These are phyloP conservation scores for Suillus bovinus DNA, from an alignment of 768 basidiomycete species.

Conservation along the genomic window DNA sequence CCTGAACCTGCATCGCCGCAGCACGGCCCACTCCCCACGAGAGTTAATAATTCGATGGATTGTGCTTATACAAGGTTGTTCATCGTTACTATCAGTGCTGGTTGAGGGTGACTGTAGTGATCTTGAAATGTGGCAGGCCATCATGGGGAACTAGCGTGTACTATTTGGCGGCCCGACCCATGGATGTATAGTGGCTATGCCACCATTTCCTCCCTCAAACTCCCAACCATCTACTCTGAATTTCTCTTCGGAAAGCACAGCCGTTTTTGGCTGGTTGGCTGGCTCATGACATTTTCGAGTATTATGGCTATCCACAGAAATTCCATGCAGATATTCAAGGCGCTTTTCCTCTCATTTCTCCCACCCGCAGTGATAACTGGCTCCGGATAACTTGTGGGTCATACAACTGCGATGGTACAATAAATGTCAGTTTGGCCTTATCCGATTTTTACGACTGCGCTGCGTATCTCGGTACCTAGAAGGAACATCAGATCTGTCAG, in stretches of 20 bases:
- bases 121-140: not conserved
- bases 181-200: not conserved
- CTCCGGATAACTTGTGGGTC: not conserved
- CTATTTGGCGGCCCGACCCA: no score
- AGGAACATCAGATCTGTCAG: not conserved
- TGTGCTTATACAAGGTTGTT: constrained; percentile 5
- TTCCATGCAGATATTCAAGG: not conserved
- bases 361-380: not conserved
- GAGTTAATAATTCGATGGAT: not conserved
- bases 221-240: constrained; percentile 3
- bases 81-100: not conserved
- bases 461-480: not conserved
- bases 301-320: not conserved
- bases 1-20: no score
- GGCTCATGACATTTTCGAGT: not conserved
- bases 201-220: not conserved
- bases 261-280: not conserved
- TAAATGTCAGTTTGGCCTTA: not conserved
- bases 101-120: not conserved
- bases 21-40: no score
- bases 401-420: not conserved
- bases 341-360: not conserved
- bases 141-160: no score
- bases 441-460: not conserved
- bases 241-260: constrained; percentile 5